Evolutionary conservation across 192 early-diverging fungal genomes (phyloP), one percentile per base, ranked within the genome.

Genomic region (Umbelopsis vinacea): DNA sequence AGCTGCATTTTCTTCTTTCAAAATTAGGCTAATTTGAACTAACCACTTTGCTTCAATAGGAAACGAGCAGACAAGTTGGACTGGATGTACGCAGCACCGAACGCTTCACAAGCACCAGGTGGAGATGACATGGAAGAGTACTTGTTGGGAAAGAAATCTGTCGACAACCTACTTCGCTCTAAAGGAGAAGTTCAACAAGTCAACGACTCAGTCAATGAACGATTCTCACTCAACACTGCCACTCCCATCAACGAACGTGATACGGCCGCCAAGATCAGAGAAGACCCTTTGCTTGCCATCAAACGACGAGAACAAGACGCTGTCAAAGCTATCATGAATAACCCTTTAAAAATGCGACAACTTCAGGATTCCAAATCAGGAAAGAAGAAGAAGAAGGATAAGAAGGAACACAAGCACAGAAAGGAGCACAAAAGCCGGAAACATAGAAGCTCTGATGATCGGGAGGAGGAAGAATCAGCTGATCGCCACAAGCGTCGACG

Each of bases 31-130:
- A 43, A 12, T 12, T 1, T 35, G 26, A 4, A 63, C 57, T 37
- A 35, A 63, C n/a, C 26, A 10, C 2, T 26, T 54, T 54, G 10
- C 0, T 12, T 6, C 19, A 8, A 19, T 6, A 89, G 87, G 52
- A 91, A 89, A 71, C 75, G 82, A 26, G 82, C 79, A n/a, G 92
- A 96, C 48, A 86, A 91, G 40, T 75, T 99, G 3, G 96, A 98
- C 70, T 99, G 97, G 97, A 98, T 99, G 94, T 99, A 99, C 72
- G 87, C 87, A 48, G 93, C 88, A 4, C 92, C 93, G 4, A 82
- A 83, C 48, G 82, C 70, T 24, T 55, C 60, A 45, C 75, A 67
- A 14, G 71, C 68, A 6, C 55, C 74, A 6, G 78, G 79, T 23
- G 78, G 73, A 6, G 85, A 93, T 55, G 94, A 96, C 50, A 82